Evolutionary conservation across 176 grass and related monocot species (phyloP).

Genomic region (Oryza longistaminata): DNA sequence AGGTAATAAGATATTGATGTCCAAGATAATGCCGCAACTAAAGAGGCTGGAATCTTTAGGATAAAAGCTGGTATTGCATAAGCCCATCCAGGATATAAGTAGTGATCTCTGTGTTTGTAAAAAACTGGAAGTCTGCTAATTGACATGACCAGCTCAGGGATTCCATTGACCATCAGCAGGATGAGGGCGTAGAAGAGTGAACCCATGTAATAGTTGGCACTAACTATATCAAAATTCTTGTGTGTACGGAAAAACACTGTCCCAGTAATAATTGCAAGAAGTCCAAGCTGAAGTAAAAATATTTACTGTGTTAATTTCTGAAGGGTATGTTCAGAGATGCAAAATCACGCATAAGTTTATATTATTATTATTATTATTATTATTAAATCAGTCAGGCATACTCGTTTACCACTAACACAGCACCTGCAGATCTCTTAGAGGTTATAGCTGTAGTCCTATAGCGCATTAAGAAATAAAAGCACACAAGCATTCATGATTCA

Average conservation of each 20-base stretch:
- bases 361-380: neutral
- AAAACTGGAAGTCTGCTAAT: constrained; percentile 67
- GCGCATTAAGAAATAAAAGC: neutral
- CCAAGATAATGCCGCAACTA: constrained; percentile 70
- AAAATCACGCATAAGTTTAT: neutral
- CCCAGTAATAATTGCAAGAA: constrained; percentile 55
- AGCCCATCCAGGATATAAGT: constrained; percentile 89
- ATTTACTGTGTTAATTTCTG: constrained; percentile 1
- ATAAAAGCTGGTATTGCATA: constrained; percentile 73
- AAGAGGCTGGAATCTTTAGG: constrained; percentile 73
- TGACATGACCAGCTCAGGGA: constrained; percentile 74
- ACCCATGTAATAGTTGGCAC: constrained; percentile 76
- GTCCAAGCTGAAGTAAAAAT: constrained; percentile 47
- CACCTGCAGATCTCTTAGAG: neutral
- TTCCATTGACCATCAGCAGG: constrained; percentile 70
- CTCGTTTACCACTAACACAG: neutral
- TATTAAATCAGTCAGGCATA: neutral
- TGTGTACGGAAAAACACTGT: constrained; percentile 68
- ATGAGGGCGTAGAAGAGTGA: constrained; percentile 70
- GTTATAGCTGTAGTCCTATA: neutral
- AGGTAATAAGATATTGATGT: constrained; percentile 79
- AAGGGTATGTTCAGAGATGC: neutral
- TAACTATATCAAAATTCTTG: constrained; percentile 53
- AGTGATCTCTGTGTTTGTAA: constrained; percentile 75
- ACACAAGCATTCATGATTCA: neutral